phyloP scores from a whole-genome alignment of 2,329 filamentous ascomycete genomes.

The Hymenoscyphus fructigenus region DNA sequence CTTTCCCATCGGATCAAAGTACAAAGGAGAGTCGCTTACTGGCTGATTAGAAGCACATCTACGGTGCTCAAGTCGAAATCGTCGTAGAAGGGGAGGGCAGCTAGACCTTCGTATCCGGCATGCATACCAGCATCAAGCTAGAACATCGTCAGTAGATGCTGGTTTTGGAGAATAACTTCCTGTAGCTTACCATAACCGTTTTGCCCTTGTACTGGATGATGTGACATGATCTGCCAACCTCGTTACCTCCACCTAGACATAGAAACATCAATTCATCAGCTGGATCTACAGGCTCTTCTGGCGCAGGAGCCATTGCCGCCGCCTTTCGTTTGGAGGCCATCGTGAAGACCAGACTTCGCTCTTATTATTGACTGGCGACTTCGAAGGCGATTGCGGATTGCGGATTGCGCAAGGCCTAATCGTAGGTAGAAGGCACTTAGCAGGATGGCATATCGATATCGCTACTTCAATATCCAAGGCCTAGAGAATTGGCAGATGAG shows the following conservation, averaged over 20 bases:
- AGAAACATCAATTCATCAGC: constrained; percentile 93
- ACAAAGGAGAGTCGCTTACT: constrained; percentile 67
- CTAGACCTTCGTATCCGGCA: constrained; percentile 91
- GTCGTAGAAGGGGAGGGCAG: constrained; percentile 94
- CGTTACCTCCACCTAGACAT: constrained; percentile 91
- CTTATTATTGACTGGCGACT: background rate
- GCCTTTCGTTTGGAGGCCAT: constrained; percentile 97
- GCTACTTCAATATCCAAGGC: background rate
- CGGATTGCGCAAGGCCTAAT: background rate
- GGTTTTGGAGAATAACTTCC: background rate
- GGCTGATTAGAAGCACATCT: constrained; percentile 95
- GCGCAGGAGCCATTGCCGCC: constrained; percentile 64
- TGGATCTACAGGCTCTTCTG: constrained; percentile 87
- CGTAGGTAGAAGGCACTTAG: constrained; percentile 2
- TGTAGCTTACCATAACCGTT: constrained; percentile 81
- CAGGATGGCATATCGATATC: constrained; percentile 4
- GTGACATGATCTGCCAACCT: constrained; percentile 95
- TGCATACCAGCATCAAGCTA: constrained; percentile 94
- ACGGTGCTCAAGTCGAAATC: constrained; percentile 97
- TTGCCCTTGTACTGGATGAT: constrained; percentile 99
- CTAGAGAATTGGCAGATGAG: background rate
- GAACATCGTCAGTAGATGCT: background rate
- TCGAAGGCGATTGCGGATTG: background rate
- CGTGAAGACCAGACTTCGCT: constrained; percentile 7
- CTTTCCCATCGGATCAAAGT: constrained; percentile 6